Evolutionary conservation across 305 asterid species (phyloP).

Genomic region (Solanum aculeatissimum): DNA sequence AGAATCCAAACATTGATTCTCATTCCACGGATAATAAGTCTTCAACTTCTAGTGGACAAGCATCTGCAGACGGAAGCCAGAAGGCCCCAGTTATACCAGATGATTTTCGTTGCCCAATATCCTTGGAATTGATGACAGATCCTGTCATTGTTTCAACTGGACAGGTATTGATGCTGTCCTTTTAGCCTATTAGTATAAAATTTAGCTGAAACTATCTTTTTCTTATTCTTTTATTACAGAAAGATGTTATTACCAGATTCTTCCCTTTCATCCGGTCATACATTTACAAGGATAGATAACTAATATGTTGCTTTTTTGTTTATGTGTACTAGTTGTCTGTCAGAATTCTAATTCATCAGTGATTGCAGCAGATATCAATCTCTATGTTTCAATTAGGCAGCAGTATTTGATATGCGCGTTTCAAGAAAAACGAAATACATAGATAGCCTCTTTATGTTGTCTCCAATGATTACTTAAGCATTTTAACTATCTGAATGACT

Average conservation of each 20-base stretch:
- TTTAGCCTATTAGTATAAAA: not conserved
- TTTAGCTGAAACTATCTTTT: not conserved
- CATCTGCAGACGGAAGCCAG: slow-evolving; percentile 30
- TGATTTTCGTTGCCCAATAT: slow-evolving; percentile 95
- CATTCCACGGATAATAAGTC: slow-evolving; percentile 29
- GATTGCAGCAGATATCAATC: not conserved
- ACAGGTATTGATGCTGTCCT: slow-evolving; percentile 41
- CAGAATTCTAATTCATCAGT: not conserved
- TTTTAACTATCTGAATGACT: not conserved
- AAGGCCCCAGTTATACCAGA: slow-evolving; percentile 67
- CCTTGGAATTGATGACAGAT: slow-evolving; percentile 89
- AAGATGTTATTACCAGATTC: not conserved
- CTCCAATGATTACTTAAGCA: not conserved
- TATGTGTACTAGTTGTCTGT: not conserved
- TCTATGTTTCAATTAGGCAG: not conserved
- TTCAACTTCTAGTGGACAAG: slow-evolving; percentile 35
- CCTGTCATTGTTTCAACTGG: slow-evolving; percentile 99
- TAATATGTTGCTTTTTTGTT: not conserved
- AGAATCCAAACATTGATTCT: slow-evolving; percentile 51
- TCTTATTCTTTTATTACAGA: not conserved
- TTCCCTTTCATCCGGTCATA: not conserved
- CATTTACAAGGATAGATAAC: not conserved
- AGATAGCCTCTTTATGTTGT: not conserved
- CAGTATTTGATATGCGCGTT: not conserved
- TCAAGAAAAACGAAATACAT: not conserved